phyloP scores from a whole-genome alignment of 1,139 yeast genomes.

The Petasospora fabianii region DNA sequence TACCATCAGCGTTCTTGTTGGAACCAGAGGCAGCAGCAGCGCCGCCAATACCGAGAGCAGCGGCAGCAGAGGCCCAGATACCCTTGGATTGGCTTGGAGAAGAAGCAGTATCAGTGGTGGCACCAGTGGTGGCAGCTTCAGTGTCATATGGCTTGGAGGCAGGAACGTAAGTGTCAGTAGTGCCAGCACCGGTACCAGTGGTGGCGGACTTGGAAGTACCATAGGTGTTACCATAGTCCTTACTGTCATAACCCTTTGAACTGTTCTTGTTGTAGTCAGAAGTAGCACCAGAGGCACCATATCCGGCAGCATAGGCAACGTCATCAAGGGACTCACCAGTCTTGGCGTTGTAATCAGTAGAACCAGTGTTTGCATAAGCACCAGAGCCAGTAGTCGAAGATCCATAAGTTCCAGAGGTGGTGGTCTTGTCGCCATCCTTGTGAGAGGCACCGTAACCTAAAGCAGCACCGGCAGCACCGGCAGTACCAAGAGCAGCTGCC shows the following conservation, averaged over 20 bases:
- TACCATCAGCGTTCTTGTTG: too few relatives aligned
- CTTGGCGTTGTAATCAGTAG: background rate
- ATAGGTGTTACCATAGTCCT: constrained; percentile 4
- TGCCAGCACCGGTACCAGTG: background rate
- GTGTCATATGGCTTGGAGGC: constrained; percentile 2
- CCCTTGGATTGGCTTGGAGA: constrained; percentile 10
- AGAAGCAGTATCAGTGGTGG: background rate
- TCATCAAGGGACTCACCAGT: constrained; percentile 2
- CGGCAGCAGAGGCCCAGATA: constrained; percentile 21
- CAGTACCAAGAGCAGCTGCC: constrained; percentile 2
- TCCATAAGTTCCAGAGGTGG: constrained; percentile 1
- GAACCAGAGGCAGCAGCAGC: constrained; percentile 10
- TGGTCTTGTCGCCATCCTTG: background rate
- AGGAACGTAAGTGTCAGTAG: background rate
- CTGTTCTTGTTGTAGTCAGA: background rate
- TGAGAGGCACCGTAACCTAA: constrained; percentile 1
- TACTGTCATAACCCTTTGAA: background rate
- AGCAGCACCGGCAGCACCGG: constrained; percentile 7
- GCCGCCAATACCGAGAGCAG: constrained; percentile 23
- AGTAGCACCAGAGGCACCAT: constrained; percentile 3
- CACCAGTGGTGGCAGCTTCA: background rate
- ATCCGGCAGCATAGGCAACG: constrained; percentile 1
- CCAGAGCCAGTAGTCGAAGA: background rate
- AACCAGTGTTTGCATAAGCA: background rate
- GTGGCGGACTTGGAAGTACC: too few relatives aligned